Evolutionary conservation across 2,329 filamentous ascomycete species (phyloP).

Genomic region (Zasmidium cellare): DNA sequence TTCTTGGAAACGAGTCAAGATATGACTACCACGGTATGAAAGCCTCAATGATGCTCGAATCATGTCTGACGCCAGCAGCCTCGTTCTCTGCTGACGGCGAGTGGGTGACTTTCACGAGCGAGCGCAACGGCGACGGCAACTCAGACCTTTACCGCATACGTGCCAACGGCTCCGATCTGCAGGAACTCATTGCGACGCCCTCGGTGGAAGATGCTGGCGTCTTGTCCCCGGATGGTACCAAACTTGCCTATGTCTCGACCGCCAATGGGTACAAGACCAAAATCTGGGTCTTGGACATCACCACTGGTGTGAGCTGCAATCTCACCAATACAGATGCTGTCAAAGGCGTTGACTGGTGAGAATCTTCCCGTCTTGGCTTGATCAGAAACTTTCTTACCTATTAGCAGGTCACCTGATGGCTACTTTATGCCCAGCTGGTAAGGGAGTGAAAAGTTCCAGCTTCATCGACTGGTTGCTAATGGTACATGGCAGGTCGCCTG

Average conservation of each 20-base stretch:
- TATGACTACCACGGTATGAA: constrained; percentile 8
- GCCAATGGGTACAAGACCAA: constrained; percentile 12
- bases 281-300: constrained; percentile 14
- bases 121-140: constrained; percentile 14
- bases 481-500: constrained; percentile 5
- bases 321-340: constrained; percentile 9
- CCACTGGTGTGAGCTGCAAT: constrained; percentile 5
- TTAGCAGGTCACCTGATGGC: background rate
- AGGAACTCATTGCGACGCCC: constrained; percentile 12
- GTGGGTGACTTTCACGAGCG: constrained; percentile 15
- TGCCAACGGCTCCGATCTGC: constrained; percentile 10
- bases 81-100: constrained; percentile 10
- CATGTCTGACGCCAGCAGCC: background rate
- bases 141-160: constrained; percentile 13
- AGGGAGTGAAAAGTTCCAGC: background rate
- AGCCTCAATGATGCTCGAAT: background rate
- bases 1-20: constrained; percentile 10
- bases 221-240: constrained; percentile 14
- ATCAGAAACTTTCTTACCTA: background rate
- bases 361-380: no score
- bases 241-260: constrained; percentile 16
- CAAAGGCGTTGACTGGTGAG: constrained; percentile 4
- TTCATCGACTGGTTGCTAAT: background rate
- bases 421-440: constrained; percentile 1
- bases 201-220: constrained; percentile 15